Evolutionary conservation across 2,329 filamentous ascomycete genomes (phyloP).

Genomic region (Verticillium zaregamsianum): DNA sequence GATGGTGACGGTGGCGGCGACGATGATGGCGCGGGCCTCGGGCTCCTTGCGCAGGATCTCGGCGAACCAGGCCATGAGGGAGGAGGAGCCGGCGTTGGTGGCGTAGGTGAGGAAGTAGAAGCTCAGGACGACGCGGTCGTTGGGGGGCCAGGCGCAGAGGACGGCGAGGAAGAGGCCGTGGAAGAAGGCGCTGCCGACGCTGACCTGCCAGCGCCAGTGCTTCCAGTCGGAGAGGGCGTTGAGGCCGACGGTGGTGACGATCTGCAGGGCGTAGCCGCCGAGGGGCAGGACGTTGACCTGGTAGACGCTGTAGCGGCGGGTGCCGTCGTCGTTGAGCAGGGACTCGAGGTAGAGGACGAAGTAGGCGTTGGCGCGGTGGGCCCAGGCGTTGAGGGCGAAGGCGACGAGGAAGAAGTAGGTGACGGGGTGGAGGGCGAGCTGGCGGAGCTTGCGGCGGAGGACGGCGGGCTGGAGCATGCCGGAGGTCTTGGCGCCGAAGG

Average conservation of each 20-base stretch:
- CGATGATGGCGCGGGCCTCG: constrained; percentile 29
- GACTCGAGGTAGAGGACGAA: constrained; percentile 29
- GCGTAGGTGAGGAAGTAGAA: constrained; percentile 32
- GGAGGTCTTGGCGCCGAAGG: constrained; percentile 23
- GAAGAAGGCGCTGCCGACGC: constrained; percentile 20
- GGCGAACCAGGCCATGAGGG: constrained; percentile 31
- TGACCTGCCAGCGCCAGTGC: constrained; percentile 34
- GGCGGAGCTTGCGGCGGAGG: constrained; percentile 19
- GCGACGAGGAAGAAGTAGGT: constrained; percentile 25
- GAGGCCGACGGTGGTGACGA: constrained; percentile 27
- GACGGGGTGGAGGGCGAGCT: constrained; percentile 22
- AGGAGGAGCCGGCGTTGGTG: constrained; percentile 26
- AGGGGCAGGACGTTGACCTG: constrained; percentile 26
- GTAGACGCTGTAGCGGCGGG: constrained; percentile 22
- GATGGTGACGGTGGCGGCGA: constrained; percentile 30
- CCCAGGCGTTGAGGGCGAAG: constrained; percentile 24
- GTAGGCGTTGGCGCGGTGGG: constrained; percentile 25
- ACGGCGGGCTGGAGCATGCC: constrained; percentile 18
- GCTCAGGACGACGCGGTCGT: constrained; percentile 24
- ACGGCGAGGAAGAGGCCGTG: constrained; percentile 26
- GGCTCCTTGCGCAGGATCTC: constrained; percentile 29
- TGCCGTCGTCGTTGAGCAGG: constrained; percentile 18
- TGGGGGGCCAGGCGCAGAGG: constrained; percentile 26
- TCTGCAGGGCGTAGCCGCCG: constrained; percentile 26
- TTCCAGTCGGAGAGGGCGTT: constrained; percentile 32